These are phyloP conservation scores for Hyaloscypha hepaticicola DNA, from an alignment of 495 filamentous ascomycete species.

Conservation along the genomic window DNA sequence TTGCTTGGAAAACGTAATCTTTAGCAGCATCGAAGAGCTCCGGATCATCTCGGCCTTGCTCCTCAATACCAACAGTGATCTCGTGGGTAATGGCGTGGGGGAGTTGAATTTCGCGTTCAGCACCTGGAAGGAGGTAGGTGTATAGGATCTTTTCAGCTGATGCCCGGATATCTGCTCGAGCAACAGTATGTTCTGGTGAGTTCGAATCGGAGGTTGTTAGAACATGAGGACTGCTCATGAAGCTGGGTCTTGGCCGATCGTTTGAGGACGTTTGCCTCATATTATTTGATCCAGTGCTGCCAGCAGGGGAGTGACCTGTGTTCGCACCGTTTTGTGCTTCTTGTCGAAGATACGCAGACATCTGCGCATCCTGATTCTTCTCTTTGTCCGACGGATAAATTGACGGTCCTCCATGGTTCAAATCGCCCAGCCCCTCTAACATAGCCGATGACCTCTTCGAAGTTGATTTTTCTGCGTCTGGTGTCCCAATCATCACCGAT, in stretches of 20 bases:
- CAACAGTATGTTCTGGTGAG: constrained; percentile 81
- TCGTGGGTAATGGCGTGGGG: constrained; percentile 80
- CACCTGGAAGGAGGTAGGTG: constrained; percentile 86
- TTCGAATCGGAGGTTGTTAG: constrained; percentile 61
- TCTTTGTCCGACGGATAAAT: constrained; percentile 48
- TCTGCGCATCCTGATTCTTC: constrained; percentile 72
- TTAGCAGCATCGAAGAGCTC: constrained; percentile 97
- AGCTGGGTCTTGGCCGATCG: constrained; percentile 62
- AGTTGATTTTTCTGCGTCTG: constrained; percentile 77
- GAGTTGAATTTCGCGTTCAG: constrained; percentile 92
- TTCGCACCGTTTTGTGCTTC: constrained; percentile 49
- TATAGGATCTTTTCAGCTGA: constrained; percentile 98
- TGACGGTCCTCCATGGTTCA: constrained; percentile 58
- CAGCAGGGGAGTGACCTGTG: constrained; percentile 61
- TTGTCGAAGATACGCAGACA: constrained; percentile 87
- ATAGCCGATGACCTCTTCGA: constrained; percentile 82
- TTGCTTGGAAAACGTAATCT: constrained; percentile 98
- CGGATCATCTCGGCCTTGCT: constrained; percentile 87
- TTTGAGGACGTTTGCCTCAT: constrained; percentile 36
- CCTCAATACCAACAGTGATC: constrained; percentile 81
- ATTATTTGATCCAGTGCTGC: constrained; percentile 59
- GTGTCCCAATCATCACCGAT: constrained; percentile 89
- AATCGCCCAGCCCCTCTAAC: constrained; percentile 68
- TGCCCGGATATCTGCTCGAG: constrained; percentile 80
- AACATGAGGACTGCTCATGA: constrained; percentile 57